Conservation (phyloP, 2,329 filamentous ascomycete species). For the Paracamarosporium sp. region DNA sequence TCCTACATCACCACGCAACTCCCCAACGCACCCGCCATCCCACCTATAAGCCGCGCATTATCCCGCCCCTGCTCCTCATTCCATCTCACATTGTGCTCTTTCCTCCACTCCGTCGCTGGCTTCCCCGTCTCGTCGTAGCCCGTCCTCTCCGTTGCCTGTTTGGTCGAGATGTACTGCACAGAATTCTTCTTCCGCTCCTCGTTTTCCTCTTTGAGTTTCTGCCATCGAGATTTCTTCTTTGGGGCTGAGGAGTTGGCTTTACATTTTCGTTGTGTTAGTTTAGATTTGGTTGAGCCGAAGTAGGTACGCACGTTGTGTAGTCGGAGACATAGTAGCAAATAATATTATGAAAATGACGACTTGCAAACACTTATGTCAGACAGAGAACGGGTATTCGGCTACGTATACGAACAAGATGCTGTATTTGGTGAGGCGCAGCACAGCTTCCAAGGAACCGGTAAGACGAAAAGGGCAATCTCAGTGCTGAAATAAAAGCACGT, state of each 20-base stretch:
- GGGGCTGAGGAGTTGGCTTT: not conserved
- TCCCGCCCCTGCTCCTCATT: not conserved
- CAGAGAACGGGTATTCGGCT: no score
- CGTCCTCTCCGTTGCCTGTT: not conserved
- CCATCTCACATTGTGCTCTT: not conserved
- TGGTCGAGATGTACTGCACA: not conserved
- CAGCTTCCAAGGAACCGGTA: not conserved
- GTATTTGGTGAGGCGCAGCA: no score
- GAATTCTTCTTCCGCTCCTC: not conserved
- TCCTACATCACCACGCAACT: not conserved
- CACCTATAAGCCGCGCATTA: not conserved
- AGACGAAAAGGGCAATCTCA: no score
- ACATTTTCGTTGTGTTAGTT: not conserved
- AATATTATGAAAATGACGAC: no score
- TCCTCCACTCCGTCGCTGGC: not conserved
- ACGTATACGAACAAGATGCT: no score
- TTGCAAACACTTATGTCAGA: no score
- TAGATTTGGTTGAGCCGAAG: no score
- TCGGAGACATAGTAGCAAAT: no score
- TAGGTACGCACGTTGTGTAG: not conserved
- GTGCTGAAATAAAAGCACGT: not conserved
- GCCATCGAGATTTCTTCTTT: conserved; percentile 1
- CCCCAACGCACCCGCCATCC: not conserved
- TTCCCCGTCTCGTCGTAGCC: not conserved
- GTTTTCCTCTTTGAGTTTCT: conserved; percentile 3